Percentiles rank a stretch among this genome's conserved stretches.
These are phyloP conservation scores for Chrysanthemum makinoi DNA, from an alignment of 129 eudicot genomes.

Conservation along the genomic window DNA sequence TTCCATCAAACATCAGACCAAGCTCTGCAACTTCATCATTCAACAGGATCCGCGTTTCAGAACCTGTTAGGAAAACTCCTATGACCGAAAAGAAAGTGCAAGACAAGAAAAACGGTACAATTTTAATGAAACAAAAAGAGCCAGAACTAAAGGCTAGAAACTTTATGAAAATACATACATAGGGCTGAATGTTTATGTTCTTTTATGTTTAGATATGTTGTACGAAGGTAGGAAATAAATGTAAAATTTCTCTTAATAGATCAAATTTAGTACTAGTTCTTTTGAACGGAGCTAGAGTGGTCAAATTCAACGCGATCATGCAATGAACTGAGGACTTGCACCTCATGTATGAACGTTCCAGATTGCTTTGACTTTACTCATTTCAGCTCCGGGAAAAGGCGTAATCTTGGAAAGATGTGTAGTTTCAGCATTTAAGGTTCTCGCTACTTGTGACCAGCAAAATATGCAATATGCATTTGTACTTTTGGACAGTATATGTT, in stretches of 20 bases:
- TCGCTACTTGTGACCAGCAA: background rate
- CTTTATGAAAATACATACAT: slow-evolving; percentile 31
- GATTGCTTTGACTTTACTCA: slow-evolving; percentile 24
- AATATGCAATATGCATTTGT: slow-evolving; percentile 5
- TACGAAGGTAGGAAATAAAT: slow-evolving; percentile 30
- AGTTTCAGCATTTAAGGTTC: background rate
- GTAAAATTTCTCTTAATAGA: slow-evolving; percentile 12
- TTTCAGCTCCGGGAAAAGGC: slow-evolving; percentile 9
- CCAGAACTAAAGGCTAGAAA: slow-evolving; percentile 12
- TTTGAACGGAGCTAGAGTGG: slow-evolving; percentile 17
- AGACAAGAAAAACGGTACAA: slow-evolving; percentile 27
- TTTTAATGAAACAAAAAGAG: slow-evolving; percentile 22
- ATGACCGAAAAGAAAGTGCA: slow-evolving; percentile 27
- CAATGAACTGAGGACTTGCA: background rate
- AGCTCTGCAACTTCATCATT: slow-evolving; percentile 35
- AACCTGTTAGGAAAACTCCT: slow-evolving; percentile 13
- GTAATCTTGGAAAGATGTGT: slow-evolving; percentile 9
- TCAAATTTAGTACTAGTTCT: slow-evolving; percentile 12
- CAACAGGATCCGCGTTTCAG: slow-evolving; percentile 32
- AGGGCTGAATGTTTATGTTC: slow-evolving; percentile 18
- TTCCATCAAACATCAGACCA: slow-evolving; percentile 28
- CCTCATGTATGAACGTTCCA: background rate
- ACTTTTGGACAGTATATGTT: background rate
- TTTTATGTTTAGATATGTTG: slow-evolving; percentile 10
- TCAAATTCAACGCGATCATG: slow-evolving; percentile 20